Percentiles rank a stretch among this genome's conserved stretches.
Evolutionary conservation across 345 rosid species (phyloP).

Genomic region (Firmiana major): DNA sequence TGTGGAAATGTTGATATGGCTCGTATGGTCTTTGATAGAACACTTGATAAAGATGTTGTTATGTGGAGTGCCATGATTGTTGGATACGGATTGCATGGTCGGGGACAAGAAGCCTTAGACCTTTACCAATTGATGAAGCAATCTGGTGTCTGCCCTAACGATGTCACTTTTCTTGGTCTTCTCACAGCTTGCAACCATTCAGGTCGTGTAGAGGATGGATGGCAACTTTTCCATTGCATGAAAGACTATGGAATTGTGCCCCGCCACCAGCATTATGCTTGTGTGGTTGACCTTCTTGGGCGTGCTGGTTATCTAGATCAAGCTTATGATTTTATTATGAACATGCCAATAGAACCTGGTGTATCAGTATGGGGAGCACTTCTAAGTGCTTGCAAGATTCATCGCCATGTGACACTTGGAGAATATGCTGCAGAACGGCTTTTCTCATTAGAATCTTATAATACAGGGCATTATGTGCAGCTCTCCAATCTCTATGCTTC

Average conservation of each 20-base stretch:
- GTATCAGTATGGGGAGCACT: slow-evolving; percentile 67
- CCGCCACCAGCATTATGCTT: slow-evolving; percentile 64
- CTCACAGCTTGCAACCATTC: slow-evolving; percentile 70
- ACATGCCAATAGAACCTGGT: slow-evolving; percentile 62
- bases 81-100: slow-evolving; percentile 71
- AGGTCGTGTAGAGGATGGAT: slow-evolving; percentile 62
- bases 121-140: slow-evolving; percentile 47
- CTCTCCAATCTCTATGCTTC: slow-evolving; percentile 77
- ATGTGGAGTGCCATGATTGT: slow-evolving; percentile 70
- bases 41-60: slow-evolving; percentile 54
- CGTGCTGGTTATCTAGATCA: slow-evolving; percentile 54
- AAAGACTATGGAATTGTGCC: slow-evolving; percentile 48
- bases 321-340: slow-evolving; percentile 52
- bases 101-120: slow-evolving; percentile 50
- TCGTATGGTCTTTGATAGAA: slow-evolving; percentile 48
- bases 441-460: slow-evolving; percentile 52
- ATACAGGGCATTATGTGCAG: slow-evolving; percentile 66
- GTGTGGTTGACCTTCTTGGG: slow-evolving; percentile 70
- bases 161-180: slow-evolving; percentile 61
- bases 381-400: slow-evolving; percentile 63
- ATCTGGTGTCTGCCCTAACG: slow-evolving; percentile 52
- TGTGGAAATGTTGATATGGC: slow-evolving; percentile 62
- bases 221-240: slow-evolving; percentile 61
- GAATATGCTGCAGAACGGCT: slow-evolving; percentile 64
- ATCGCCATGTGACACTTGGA: slow-evolving; percentile 53